Evolutionary conservation across 768 basidiomycete species (phyloP).

Genomic region (Psilocybe tampanensis): DNA sequence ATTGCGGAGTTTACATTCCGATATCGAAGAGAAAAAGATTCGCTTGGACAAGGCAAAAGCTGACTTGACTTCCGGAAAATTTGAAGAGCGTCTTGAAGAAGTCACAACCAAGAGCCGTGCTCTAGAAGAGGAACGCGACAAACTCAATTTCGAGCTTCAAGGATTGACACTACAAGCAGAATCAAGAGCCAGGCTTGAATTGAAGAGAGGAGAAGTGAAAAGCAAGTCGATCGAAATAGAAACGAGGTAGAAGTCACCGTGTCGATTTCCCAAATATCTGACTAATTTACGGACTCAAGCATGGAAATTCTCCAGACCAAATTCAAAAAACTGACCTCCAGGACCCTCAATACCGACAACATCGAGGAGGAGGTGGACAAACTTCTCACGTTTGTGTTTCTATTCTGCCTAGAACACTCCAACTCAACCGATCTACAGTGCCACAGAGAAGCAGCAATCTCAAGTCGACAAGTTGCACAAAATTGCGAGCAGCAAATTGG

Average conservation of each 20-base stretch:
- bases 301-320: slow-evolving; percentile 61
- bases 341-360: slow-evolving; percentile 56
- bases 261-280: slow-evolving; percentile 4
- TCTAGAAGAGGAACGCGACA: slow-evolving; percentile 72
- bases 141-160: slow-evolving; percentile 69
- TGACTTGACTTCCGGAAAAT: slow-evolving; percentile 61
- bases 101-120: slow-evolving; percentile 52
- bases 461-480: slow-evolving; percentile 47
- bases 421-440: slow-evolving; percentile 39
- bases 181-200: slow-evolving; percentile 72
- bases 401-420: neutral
- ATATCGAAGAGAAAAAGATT: slow-evolving; percentile 70
- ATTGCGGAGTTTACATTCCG: slow-evolving; percentile 53
- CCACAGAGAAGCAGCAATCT: slow-evolving; percentile 64
- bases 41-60: slow-evolving; percentile 61
- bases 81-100: slow-evolving; percentile 64
- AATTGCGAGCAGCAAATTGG: slow-evolving; percentile 56
- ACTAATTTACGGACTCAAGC: slow-evolving; percentile 39
- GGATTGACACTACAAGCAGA: slow-evolving; percentile 79
- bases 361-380: slow-evolving; percentile 78
- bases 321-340: slow-evolving; percentile 67
- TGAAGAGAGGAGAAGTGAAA: slow-evolving; percentile 71
- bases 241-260: slow-evolving; percentile 55
- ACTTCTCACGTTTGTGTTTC: slow-evolving; percentile 50
- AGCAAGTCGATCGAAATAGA: slow-evolving; percentile 67